Conservation (phyloP, 2,329 filamentous ascomycete species). For the Trichoderma cornu-damae region DNA sequence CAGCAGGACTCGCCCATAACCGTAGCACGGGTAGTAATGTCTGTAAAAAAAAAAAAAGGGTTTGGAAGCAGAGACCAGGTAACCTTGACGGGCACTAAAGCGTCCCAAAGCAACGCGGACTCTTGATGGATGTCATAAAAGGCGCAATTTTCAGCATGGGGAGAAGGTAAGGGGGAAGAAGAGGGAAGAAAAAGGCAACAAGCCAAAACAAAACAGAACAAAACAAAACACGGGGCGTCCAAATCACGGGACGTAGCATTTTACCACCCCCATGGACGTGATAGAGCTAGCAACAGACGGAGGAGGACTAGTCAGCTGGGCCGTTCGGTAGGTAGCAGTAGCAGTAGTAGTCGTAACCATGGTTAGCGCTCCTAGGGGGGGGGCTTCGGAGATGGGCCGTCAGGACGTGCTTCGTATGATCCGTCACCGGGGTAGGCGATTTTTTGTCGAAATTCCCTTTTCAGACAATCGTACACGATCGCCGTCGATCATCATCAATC, state of each 20-base stretch:
- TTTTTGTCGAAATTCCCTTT: neutral
- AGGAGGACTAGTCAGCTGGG: neutral
- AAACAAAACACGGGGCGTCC: no score
- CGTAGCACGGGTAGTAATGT: no score
- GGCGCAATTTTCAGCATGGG: constrained; percentile 1
- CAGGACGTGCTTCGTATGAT: constrained; percentile 13
- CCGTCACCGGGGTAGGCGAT: constrained; percentile 5
- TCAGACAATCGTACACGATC: constrained; percentile 13
- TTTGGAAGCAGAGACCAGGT: neutral
- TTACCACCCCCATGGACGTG: neutral
- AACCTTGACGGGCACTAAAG: neutral
- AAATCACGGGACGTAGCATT: neutral
- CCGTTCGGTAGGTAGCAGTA: neutral
- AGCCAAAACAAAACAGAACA: neutral
- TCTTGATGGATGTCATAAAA: neutral
- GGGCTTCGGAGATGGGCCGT: constrained; percentile 10
- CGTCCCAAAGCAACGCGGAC: neutral
- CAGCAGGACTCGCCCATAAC: neutral
- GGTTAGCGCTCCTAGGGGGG: constrained; percentile 9
- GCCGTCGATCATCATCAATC: constrained; percentile 15
- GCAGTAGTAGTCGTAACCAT: neutral
- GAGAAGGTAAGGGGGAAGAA: neutral
- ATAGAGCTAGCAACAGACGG: neutral
- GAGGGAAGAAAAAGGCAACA: neutral
- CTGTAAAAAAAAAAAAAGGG: neutral